These are phyloP conservation scores for Ophiostoma himal-ulmi DNA, from an alignment of 2,329 filamentous ascomycete genomes.

Conservation along the genomic window DNA sequence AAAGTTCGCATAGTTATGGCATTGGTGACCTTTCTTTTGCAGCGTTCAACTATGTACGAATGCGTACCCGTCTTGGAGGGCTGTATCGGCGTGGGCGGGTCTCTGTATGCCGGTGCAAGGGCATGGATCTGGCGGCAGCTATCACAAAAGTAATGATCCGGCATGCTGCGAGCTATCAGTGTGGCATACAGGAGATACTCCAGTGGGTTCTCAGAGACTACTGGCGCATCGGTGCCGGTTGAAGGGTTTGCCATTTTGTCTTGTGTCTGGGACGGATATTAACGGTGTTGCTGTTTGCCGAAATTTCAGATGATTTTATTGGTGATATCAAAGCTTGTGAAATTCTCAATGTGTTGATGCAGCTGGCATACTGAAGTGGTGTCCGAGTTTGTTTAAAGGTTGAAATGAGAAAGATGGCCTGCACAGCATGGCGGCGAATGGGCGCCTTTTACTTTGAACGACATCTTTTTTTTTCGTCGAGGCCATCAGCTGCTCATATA, in stretches of 20 bases:
- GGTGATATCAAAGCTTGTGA: neutral
- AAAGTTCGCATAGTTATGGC: too few relatives aligned
- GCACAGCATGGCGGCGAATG: neutral
- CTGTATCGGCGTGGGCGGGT: too few relatives aligned
- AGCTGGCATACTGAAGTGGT: neutral
- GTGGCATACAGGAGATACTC: neutral
- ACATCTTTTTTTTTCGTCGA: too few relatives aligned
- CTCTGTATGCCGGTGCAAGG: neutral
- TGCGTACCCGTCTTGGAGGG: neutral
- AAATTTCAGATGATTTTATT: neutral
- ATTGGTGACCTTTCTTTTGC: neutral
- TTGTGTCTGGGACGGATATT: neutral
- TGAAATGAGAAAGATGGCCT: neutral
- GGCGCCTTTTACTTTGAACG: too few relatives aligned
- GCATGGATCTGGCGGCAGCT: slow-evolving; percentile 36
- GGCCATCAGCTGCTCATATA: too few relatives aligned
- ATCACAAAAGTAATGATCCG: neutral
- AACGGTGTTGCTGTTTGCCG: neutral
- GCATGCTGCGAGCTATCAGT: neutral
- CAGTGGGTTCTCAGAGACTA: neutral
- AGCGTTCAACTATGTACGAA: too few relatives aligned
- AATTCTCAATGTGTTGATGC: too few relatives aligned
- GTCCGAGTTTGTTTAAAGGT: neutral
- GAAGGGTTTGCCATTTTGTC: neutral
- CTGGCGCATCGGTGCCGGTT: neutral